Base-by-base conservation (phyloP, 768 basidiomycete genomes). In the Termitomyces sp. region DNA sequence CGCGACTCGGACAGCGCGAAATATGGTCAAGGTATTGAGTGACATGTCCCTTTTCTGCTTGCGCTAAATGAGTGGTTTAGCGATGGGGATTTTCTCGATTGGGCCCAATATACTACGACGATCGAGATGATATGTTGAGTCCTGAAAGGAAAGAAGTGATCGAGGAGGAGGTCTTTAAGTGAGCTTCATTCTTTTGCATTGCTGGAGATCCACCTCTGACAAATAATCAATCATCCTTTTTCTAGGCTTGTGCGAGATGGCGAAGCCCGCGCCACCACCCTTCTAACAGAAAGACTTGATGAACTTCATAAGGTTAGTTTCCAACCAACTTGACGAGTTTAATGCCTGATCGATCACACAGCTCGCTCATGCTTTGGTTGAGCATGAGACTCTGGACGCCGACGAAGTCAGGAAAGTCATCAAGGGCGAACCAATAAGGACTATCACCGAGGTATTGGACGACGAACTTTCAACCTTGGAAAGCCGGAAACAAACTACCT, bases 351-450 rank as follows among this genome's bases (percentile, higher is more conserved):
- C 11, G 6, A 25, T 31, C 19, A 32, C 32, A 19, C 46, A 95
- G 93, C 84, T 98, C 40, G 95, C 96, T 2, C 82, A 82, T 54
- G 96, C 96, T 10, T 75, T 99, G 57, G 89, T 99, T 12, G 95
- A 98, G 69, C 89, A 96, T 72, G 96, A 99, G 76, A 98, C 96
- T 19, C 76, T 99, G 61, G 86, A 87, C 62, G 77, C 83, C 40
- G 87, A 91, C 10, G 94, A 99, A 71, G 95, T 98, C 17, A 77
- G 80, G 65, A 87, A 82, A 72, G 93, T 95, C 25, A 82, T 98
- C 68, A 85, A 79, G 57, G 95, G 95, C 38, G 86, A 96, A 69
- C 77, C 81, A 52, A 89, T 93, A 71, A 84, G 87, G 56, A 80
- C 76, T 57, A 80, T 90, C 62, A 74, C 81, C 61, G 86, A 90